phyloP scores from a whole-genome alignment of 1,284 basidiomycete species.

The Singerocomus inundabilis region DNA sequence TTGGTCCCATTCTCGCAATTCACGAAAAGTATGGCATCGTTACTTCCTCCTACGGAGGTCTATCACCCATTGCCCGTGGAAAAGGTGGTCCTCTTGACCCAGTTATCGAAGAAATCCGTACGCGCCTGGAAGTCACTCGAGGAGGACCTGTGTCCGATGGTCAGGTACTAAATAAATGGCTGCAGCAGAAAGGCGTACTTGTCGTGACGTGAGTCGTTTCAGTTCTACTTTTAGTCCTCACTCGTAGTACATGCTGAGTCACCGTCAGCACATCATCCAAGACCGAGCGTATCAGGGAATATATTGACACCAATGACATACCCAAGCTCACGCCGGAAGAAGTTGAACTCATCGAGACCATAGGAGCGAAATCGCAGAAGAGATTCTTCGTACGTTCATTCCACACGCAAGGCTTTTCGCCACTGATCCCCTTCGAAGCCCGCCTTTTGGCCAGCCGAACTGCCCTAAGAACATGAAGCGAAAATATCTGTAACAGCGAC shows the following conservation, averaged over 20 bases:
- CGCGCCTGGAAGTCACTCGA: slow-evolving; percentile 42
- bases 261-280: slow-evolving; percentile 66
- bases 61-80: slow-evolving; percentile 57
- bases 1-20: slow-evolving; percentile 53
- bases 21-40: slow-evolving; percentile 62
- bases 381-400: slow-evolving; percentile 28
- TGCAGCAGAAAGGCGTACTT: slow-evolving; percentile 53
- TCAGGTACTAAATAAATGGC: slow-evolving; percentile 62
- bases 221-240: background rate
- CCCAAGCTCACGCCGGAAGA: slow-evolving; percentile 63
- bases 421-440: slow-evolving; percentile 17
- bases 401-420: background rate
- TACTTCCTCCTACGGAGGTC: slow-evolving; percentile 66
- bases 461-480: background rate
- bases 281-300: slow-evolving; percentile 63
- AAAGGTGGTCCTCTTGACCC: slow-evolving; percentile 56
- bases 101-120: slow-evolving; percentile 49
- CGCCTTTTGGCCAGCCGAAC: slow-evolving; percentile 19
- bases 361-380: slow-evolving; percentile 62
- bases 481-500: background rate
- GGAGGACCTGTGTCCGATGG: slow-evolving; percentile 49
- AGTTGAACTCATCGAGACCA: slow-evolving; percentile 57
- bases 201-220: slow-evolving; percentile 63
- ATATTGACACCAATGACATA: slow-evolving; percentile 52
- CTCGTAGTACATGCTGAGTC: slow-evolving; percentile 1